These are phyloP conservation scores for Sporisorium scitamineum DNA, from an alignment of 1,284 basidiomycete species.

Conservation along the genomic window DNA sequence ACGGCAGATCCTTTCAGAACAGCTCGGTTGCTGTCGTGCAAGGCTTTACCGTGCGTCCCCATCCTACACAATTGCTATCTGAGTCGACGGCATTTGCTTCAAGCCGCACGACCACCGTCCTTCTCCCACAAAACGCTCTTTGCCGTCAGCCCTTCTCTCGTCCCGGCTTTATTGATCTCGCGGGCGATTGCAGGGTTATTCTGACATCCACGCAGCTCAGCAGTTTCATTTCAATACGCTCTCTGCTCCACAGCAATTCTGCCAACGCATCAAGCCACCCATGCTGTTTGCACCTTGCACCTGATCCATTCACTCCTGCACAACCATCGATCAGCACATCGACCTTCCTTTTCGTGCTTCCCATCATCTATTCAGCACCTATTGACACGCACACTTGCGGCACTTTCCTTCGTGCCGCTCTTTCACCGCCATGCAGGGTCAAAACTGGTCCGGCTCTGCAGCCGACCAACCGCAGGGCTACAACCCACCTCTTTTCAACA, in stretches of 20 bases:
- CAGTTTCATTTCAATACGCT: not conserved
- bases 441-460: constrained; percentile 30
- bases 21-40: not conserved
- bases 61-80: not conserved
- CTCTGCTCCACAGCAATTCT: not conserved
- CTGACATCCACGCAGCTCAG: constrained; percentile 20
- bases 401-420: not conserved
- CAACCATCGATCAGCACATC: not conserved
- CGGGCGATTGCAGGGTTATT: constrained; percentile 20
- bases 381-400: not conserved
- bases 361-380: not conserved
- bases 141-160: constrained; percentile 20
- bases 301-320: not conserved
- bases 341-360: not conserved
- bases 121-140: constrained; percentile 9
- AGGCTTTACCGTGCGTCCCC: not conserved
- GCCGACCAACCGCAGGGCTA: constrained; percentile 30
- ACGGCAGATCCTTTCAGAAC: not conserved
- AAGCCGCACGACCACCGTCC: constrained; percentile 2
- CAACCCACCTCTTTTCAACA: constrained; percentile 40
- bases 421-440: constrained; percentile 32
- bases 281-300: constrained; percentile 1
- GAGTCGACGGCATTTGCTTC: not conserved
- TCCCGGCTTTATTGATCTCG: constrained; percentile 13
- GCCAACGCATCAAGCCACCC: not conserved